Conservation (phyloP, 495 filamentous ascomycete species). For the Evernia prunastri region DNA sequence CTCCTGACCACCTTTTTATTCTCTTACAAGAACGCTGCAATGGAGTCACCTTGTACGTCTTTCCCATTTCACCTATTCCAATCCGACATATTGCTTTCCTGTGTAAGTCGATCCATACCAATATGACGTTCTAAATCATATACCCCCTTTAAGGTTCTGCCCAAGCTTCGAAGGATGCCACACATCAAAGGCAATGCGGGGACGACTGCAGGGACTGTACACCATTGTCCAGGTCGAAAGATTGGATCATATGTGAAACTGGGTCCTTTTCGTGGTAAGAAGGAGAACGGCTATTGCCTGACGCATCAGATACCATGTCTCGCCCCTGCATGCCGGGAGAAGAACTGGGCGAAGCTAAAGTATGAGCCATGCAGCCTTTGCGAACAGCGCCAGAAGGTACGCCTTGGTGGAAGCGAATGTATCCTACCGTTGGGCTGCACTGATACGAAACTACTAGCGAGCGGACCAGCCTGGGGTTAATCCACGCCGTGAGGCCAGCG, state of each 20-base stretch:
- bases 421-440: neutral
- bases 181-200: neutral
- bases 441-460: neutral
- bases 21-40: too few species aligned
- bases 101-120: too few species aligned
- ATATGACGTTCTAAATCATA: neutral
- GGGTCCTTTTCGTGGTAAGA: neutral
- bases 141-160: neutral
- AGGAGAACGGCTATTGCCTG: neutral
- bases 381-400: neutral
- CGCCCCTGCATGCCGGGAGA: neutral
- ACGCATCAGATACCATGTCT: constrained; percentile 2
- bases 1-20: too few species aligned
- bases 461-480: neutral
- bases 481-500: neutral
- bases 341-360: neutral
- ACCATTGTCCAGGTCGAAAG: constrained; percentile 13
- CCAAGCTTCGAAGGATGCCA: neutral
- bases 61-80: too few species aligned
- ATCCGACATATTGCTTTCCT: too few species aligned
- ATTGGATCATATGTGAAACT: neutral
- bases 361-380: constrained; percentile 1
- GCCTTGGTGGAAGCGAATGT: neutral
- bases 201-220: neutral
- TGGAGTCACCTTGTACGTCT: too few species aligned